Conservation (phyloP, 306 rosid species). For the Prunus padus region DNA sequence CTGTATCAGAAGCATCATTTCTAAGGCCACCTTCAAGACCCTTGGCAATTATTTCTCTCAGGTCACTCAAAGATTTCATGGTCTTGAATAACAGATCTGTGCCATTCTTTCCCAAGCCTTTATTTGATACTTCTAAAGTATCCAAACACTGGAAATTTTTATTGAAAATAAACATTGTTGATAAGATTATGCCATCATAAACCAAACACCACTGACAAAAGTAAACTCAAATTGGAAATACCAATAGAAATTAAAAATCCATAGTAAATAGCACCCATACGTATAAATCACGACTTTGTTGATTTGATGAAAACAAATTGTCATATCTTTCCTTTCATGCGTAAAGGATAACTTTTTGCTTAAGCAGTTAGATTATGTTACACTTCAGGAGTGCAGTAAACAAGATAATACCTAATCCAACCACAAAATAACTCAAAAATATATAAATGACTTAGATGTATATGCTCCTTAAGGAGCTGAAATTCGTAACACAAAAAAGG, state of each 20-base stretch:
- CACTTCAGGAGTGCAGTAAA: neutral
- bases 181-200: constrained; percentile 20
- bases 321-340: neutral
- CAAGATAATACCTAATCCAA: neutral
- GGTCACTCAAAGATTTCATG: constrained; percentile 67
- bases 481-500: neutral
- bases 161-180: constrained; percentile 18
- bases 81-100: constrained; percentile 60
- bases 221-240: neutral
- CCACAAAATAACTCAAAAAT: neutral
- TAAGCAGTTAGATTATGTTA: neutral
- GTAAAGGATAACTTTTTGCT: neutral
- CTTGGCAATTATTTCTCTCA: constrained; percentile 69
- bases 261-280: neutral
- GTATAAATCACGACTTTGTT: neutral
- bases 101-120: constrained; percentile 37
- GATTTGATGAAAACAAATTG: neutral
- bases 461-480: neutral
- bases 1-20: constrained; percentile 95
- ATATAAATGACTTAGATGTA: neutral
- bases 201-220: neutral
- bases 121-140: constrained; percentile 49
- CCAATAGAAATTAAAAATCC: neutral
- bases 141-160: constrained; percentile 65
- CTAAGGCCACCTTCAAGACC: constrained; percentile 97